Base-by-base conservation (phyloP, 1,139 yeast species). In the Geotrichum klebahnii region DNA sequence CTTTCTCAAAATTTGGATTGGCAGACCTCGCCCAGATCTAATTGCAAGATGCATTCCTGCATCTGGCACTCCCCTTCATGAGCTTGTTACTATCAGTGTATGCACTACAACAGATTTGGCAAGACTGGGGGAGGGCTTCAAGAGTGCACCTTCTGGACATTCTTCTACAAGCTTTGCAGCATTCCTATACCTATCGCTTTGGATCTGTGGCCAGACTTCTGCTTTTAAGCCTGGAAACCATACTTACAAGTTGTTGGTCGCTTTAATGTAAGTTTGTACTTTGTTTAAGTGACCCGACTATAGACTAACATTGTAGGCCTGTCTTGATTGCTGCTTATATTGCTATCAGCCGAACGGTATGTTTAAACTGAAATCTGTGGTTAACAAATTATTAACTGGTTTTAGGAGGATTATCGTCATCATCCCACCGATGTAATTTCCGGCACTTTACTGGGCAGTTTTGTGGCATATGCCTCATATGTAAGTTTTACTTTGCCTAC, bases 71-170 rank as follows among this genome's bases (percentile, higher is more conserved):
- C 68, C 72, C 2, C 48, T 54, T 12, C 67, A 70, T 44, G 60
- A 63, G 34, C 75, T 79, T 46, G 76, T 68, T 28, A 82, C 85
- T 1, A 59, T 67, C 16, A 77, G 71, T n/a, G 76, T 80, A 10
- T 80, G 84, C 61, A 76, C 81, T 0, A 71, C 70, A 24, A 61
- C 66, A 2, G 64, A 73, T 46, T 41, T 49, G 36, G 51, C 37
- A 5, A 59, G 69, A 19, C 63, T 52, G 14, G 10, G 67, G 29
- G 95, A 86, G 60, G 95, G 95, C 0, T 75, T 83, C 71, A 78
- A 86, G 61, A 80, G 89, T 5, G 82, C 90, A 0, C 95, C 95
- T 0, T 81, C 89, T 1, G 95, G 95, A 8, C 95, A 86, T 62
- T 76, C 90, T 1, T 79, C 88, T 9, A 70, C 80, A 54, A 74